Evolutionary conservation across 768 basidiomycete species (phyloP), one percentile per base, ranked within the genome.

Genomic region (Leccinum incarnatum): DNA sequence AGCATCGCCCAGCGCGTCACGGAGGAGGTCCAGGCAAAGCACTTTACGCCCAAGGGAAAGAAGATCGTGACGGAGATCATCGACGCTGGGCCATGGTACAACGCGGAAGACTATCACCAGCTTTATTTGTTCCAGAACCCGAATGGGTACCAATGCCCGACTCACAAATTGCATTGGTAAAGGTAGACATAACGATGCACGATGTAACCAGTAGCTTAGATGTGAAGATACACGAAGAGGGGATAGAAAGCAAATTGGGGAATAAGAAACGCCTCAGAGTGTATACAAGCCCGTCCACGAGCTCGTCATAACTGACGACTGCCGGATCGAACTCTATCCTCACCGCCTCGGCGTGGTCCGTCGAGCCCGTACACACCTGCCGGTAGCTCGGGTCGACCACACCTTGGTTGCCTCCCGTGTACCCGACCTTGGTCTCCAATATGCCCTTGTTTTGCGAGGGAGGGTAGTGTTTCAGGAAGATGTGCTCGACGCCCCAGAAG

Each of bases 401-500:
- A 12, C 78, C 74, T 1, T 76, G 73, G 60, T 82, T 81, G 17
- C 90, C 91, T 4, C 91, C 91, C 0, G 87, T 93, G 72, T 89
- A 93, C 29, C 92, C 92, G 4, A 94, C 92, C 15, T 81, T 69
- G 1, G 88, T 89, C 67, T 83, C 84, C 48, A 91, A 64, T 53
- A 93, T 87, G 11, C 91, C 89, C 73, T 88, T 91, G 69, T 83
- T 81, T 70, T 88, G 74, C 5, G 81, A 68, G 23, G 86, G 85
- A 0, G 88, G 87, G 74, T 84, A 91, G 63, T 91, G 80, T 74
- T 91, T 89, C 55, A 90, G 67, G 71, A 91, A 93, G 69, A 92
- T 90, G 67, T 93, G 90, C 64, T 93, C 88, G 19, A 88, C 86
- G 17, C 91, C 91, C 91, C 91, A 92, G 74, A 93, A 93, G 68